Conservation (phyloP, 257 asterid species). For the Petunia axillaris region DNA sequence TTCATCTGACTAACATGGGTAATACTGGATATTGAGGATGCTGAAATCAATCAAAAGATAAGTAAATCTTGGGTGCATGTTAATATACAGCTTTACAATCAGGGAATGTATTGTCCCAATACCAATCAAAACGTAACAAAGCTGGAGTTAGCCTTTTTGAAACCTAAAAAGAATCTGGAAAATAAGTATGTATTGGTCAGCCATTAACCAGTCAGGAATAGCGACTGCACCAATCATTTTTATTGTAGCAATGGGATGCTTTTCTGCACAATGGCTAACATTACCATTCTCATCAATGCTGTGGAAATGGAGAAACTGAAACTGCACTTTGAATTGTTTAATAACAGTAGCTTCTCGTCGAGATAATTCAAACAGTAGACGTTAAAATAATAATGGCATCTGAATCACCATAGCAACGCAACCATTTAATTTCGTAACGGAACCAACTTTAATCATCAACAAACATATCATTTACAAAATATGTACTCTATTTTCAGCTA, state of each 20-base stretch:
- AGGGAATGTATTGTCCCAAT: background rate
- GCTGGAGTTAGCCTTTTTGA: background rate
- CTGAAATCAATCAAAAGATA: conserved; percentile 17
- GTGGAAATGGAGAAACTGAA: background rate
- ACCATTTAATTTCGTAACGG: background rate
- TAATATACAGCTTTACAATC: background rate
- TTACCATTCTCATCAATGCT: background rate
- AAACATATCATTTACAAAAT: conserved; percentile 21
- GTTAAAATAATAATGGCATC: background rate
- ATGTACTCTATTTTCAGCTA: background rate
- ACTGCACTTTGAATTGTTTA: conserved; percentile 16
- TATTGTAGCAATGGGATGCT: background rate
- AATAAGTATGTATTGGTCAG: background rate
- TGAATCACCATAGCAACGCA: conserved; percentile 7
- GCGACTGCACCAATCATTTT: background rate
- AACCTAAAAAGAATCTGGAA: background rate
- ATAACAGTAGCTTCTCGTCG: background rate
- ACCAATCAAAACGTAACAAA: background rate
- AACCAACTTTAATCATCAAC: background rate
- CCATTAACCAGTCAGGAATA: background rate
- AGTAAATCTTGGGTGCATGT: background rate
- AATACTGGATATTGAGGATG: background rate
- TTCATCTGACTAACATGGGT: background rate
- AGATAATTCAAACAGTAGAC: background rate
- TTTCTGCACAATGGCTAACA: background rate